These are phyloP conservation scores for Bisporella sp. DNA, from an alignment of 2,329 filamentous ascomycete species.

Conservation along the genomic window DNA sequence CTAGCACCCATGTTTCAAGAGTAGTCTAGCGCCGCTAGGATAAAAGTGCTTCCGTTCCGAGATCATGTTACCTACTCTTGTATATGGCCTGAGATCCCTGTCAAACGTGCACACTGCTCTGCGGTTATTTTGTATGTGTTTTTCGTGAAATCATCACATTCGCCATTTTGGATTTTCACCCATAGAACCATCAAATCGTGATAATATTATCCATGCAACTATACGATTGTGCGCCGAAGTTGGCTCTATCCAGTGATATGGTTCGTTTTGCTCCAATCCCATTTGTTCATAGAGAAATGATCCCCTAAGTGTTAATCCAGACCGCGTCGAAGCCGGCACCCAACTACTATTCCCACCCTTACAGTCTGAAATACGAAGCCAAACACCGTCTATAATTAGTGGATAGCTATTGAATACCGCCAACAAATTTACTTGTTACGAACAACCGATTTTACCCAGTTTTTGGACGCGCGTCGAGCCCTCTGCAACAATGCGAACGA, in stretches of 20 bases:
- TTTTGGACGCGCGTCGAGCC: neutral
- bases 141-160: neutral
- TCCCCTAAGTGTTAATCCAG: neutral
- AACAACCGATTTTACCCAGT: neutral
- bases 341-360: conserved; percentile 1
- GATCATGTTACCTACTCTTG: conserved; percentile 3
- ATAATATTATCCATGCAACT: neutral
- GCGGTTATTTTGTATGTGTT: conserved; percentile 2
- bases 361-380: neutral
- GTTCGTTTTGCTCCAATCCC: neutral
- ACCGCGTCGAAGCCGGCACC: neutral
- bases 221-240: neutral
- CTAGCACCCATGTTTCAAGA: neutral
- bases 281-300: neutral
- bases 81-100: conserved; percentile 4
- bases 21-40: neutral
- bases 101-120: conserved; percentile 1
- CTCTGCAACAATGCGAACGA: neutral
- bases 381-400: conserved; percentile 1
- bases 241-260: neutral
- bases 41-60: conserved; percentile 2
- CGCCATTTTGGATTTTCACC: neutral
- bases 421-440: neutral
- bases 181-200: neutral
- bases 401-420: conserved; percentile 2